Base-by-base conservation (phyloP, 1,284 basidiomycete species). In the Microbotryum lychnidis-dioicae region DNA sequence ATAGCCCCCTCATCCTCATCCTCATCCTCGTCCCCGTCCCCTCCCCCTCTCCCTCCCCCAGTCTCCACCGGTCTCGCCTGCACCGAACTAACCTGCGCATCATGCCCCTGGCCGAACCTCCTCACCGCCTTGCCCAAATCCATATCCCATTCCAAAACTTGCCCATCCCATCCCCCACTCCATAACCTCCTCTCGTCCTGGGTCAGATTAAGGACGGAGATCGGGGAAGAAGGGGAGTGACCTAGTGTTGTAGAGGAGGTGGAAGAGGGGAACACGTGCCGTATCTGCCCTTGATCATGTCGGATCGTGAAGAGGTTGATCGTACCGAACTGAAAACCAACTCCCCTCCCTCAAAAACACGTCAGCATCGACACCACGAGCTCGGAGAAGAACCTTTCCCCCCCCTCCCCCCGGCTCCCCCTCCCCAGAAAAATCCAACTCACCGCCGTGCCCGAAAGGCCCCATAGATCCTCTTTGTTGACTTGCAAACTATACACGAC, bases 131-230 rank as follows among this genome's bases (percentile, higher is more conserved):
- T 82, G 1, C 96, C 96, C 0, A 87, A 94, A 72, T 98, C 89
- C 54, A 98, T 80, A 76, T 98, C 94, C 94, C 96, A 98, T 83
- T 96, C 93, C 61, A 86, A 80, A 5, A 92, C 86, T 64, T 88
- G 84, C 4, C 90, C 87, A 73, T 98, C 96, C 93, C 93, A 97
- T 3, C 91, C 87, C 6, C 91, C 93, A 71, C 89, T 93, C 68
- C 93, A 84, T 65, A 93, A 83, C 0, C 85, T 82, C 69, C 86
- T 87, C 73, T 97, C 90, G 56, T 87, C 84, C 61, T 86, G 6
- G 61, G 86, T 81, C 61, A 98, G 77, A 1, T 85, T 82, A 53
- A 98, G 78, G 18, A 86, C 84, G n/a, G 93, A 96, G 7, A 98
- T 85, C 27, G 89, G 86, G 5, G 85, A 85, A 48, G 82, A 83